Conservation (phyloP, 164 flowering plant genomes). For the Chimonanthus praecox region DNA sequence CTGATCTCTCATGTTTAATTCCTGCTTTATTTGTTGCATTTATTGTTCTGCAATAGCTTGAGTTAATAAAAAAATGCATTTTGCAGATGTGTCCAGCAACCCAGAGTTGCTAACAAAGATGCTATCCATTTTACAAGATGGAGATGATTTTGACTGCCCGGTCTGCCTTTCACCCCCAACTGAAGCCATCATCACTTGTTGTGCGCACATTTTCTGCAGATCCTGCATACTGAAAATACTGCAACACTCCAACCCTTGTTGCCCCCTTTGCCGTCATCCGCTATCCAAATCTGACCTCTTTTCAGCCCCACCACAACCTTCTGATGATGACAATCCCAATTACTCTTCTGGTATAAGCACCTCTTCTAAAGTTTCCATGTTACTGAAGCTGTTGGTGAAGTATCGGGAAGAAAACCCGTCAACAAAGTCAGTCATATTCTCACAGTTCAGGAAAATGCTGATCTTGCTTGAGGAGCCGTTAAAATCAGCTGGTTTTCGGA, state of each 20-base stretch:
- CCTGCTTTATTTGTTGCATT: background rate
- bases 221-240: slow-evolving; percentile 66
- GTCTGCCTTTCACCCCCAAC: slow-evolving; percentile 79
- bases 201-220: slow-evolving; percentile 85
- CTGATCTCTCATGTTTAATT: background rate
- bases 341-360: slow-evolving; percentile 11
- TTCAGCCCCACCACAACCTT: slow-evolving; percentile 54
- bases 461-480: slow-evolving; percentile 67
- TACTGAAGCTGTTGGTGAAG: slow-evolving; percentile 48
- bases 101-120: slow-evolving; percentile 70
- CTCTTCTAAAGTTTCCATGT: slow-evolving; percentile 66
- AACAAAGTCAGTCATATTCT: slow-evolving; percentile 71
- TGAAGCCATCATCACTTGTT: slow-evolving; percentile 55
- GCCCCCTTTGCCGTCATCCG: slow-evolving; percentile 79
- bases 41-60: background rate
- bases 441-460: slow-evolving; percentile 85
- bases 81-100: slow-evolving; percentile 72
- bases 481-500: slow-evolving; percentile 63
- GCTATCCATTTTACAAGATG: slow-evolving; percentile 68
- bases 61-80: background rate
- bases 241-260: slow-evolving; percentile 41
- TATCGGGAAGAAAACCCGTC: slow-evolving; percentile 41
- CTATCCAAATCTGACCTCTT: slow-evolving; percentile 66
- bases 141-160: slow-evolving; percentile 87
- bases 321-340: slow-evolving; percentile 11